Conservation (phyloP, 1,139 yeast genomes). For the Diutina rugosa region DNA sequence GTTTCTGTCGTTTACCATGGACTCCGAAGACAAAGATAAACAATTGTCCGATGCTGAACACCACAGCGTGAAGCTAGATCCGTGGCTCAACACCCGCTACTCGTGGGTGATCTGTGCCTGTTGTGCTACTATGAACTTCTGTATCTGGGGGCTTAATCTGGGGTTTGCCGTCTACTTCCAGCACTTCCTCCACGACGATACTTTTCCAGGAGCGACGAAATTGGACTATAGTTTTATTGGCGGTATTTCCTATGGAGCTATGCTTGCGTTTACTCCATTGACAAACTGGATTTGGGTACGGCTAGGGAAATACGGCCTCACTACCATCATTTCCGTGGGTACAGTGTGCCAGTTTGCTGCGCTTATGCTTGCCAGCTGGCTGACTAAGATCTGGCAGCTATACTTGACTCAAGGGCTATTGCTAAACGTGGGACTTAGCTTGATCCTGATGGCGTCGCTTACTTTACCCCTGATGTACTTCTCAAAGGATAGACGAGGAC, state of each 20-base stretch:
- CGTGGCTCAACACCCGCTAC: background rate
- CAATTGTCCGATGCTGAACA: background rate
- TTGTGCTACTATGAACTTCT: constrained; percentile 19
- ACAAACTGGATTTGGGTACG: constrained; percentile 16
- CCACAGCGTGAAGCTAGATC: background rate
- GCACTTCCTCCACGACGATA: constrained; percentile 21
- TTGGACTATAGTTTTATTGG: constrained; percentile 28
- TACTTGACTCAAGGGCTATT: constrained; percentile 39
- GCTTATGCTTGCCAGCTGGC: constrained; percentile 39
- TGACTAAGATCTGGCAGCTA: constrained; percentile 37
- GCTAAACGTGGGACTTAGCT: constrained; percentile 35
- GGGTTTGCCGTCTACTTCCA: constrained; percentile 41
- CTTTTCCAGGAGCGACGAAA: constrained; percentile 27
- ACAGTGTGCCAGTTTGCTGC: constrained; percentile 35
- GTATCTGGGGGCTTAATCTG: constrained; percentile 42
- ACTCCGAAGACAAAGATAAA: background rate
- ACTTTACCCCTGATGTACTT: constrained; percentile 8
- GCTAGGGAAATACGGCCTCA: constrained; percentile 28
- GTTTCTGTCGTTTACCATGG: background rate
- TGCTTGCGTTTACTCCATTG: constrained; percentile 22
- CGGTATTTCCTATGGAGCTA: constrained; percentile 27
- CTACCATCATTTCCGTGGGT: constrained; percentile 24
- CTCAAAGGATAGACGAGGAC: background rate
- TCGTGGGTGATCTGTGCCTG: background rate
- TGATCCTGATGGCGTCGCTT: constrained; percentile 23